Percentiles rank a stretch among this genome's conserved stretches.
These are phyloP conservation scores for Begonia loranthoides DNA, from an alignment of 306 rosid species.

Conservation along the genomic window DNA sequence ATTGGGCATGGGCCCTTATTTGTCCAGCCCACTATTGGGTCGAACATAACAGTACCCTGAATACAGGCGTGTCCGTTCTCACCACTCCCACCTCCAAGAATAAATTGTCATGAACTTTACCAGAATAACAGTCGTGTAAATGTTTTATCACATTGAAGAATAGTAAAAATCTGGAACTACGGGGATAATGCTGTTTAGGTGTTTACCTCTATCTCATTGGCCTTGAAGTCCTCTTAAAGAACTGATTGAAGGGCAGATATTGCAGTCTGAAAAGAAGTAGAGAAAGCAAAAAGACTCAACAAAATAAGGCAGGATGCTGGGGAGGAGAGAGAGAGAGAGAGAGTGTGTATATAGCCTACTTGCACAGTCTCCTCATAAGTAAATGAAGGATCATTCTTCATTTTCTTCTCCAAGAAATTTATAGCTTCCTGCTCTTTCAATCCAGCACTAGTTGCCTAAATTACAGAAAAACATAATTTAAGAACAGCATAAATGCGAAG, in stretches of 20 bases:
- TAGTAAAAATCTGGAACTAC: not conserved
- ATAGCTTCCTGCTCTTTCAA: conserved; percentile 97
- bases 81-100: conserved; percentile 7
- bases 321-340: not conserved
- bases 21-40: too few relatives aligned
- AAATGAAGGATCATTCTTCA: conserved; percentile 93
- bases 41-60: conserved; percentile 7
- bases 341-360: conserved; percentile 26
- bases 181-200: conserved; percentile 7
- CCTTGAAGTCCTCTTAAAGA: conserved; percentile 96
- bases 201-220: conserved; percentile 87
- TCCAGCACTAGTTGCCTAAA: conserved; percentile 97
- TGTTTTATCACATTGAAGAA: too few relatives aligned
- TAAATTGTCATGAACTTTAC: not conserved
- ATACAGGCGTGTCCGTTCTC: not conserved
- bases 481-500: too few relatives aligned
- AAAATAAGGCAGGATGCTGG: not conserved
- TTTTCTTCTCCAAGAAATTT: conserved; percentile 97
- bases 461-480: not conserved
- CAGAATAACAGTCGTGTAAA: not conserved
- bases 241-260: conserved; percentile 96
- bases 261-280: conserved; percentile 47
- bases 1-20: too few relatives aligned
- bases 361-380: conserved; percentile 94
- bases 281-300: too few relatives aligned